Conservation (phyloP, 2,329 filamentous ascomycete species). For the Alternaria gansuensis region DNA sequence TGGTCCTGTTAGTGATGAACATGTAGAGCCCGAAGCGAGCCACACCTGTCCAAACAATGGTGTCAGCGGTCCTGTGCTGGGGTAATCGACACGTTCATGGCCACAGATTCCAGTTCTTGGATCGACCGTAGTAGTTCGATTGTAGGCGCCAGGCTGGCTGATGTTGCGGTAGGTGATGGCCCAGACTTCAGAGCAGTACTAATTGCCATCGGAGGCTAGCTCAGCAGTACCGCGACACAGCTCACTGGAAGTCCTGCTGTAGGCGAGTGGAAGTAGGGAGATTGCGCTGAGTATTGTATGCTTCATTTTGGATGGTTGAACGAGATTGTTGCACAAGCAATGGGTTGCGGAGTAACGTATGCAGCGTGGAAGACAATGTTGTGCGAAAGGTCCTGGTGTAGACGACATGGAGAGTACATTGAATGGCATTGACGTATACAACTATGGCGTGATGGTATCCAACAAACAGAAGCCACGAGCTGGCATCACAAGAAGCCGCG, state of each 20-base stretch:
- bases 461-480: slow-evolving; percentile 5
- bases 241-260: slow-evolving; percentile 43
- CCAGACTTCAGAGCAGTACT: slow-evolving; percentile 70
- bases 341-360: slow-evolving; percentile 8
- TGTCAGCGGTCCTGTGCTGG: slow-evolving; percentile 68
- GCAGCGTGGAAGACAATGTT: slow-evolving; percentile 7
- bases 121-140: slow-evolving; percentile 70
- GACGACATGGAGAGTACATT: not conserved
- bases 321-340: slow-evolving; percentile 17
- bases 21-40: not conserved
- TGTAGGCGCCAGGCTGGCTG: slow-evolving; percentile 68
- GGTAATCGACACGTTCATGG: slow-evolving; percentile 63
- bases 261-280: slow-evolving; percentile 23
- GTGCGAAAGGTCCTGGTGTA: not conserved
- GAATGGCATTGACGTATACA: slow-evolving; percentile 4
- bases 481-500: not conserved
- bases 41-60: slow-evolving; percentile 75
- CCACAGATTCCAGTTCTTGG: slow-evolving; percentile 64
- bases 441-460: not conserved
- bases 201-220: slow-evolving; percentile 63
- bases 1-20: slow-evolving; percentile 46
- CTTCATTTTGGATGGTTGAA: slow-evolving; percentile 32
- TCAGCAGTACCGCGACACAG: slow-evolving; percentile 46
- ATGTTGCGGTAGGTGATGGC: slow-evolving; percentile 74
- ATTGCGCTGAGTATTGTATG: slow-evolving; percentile 27